These are phyloP conservation scores for Claviceps humidiphila DNA, from an alignment of 2,329 filamentous ascomycete genomes.

Conservation along the genomic window DNA sequence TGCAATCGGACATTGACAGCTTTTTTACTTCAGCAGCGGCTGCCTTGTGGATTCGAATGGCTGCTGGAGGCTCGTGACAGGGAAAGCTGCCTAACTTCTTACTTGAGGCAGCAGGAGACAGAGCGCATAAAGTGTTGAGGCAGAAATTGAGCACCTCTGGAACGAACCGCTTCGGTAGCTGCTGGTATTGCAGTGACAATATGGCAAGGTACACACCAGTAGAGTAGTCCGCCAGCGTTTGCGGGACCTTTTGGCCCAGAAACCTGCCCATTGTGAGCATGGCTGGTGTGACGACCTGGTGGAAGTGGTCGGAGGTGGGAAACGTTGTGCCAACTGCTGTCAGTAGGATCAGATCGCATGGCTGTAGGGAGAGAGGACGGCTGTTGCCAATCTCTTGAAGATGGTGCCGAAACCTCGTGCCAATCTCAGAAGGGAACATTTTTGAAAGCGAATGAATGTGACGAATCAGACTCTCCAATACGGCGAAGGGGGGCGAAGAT, in stretches of 20 bases:
- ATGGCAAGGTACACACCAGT: slow-evolving; percentile 69
- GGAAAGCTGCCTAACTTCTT: slow-evolving; percentile 45
- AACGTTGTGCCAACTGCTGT: slow-evolving; percentile 77
- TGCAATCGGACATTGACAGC: slow-evolving; percentile 47
- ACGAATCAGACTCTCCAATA: slow-evolving; percentile 68
- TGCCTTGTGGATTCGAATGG: slow-evolving; percentile 35
- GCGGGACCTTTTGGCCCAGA: slow-evolving; percentile 63
- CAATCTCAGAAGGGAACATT: slow-evolving; percentile 66
- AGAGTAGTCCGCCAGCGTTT: slow-evolving; percentile 50
- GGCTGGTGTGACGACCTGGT: slow-evolving; percentile 84
- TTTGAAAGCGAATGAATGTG: slow-evolving; percentile 90
- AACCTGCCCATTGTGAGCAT: slow-evolving; percentile 75
- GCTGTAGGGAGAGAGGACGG: slow-evolving; percentile 39
- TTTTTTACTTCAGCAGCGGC: slow-evolving; percentile 31
- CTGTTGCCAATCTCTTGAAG: slow-evolving; percentile 41
- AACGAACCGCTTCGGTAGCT: slow-evolving; percentile 71
- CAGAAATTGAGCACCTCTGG: slow-evolving; percentile 79
- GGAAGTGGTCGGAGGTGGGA: slow-evolving; percentile 94
- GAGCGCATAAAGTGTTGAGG: slow-evolving; percentile 56
- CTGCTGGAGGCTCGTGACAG: slow-evolving; percentile 39
- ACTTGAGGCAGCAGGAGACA: slow-evolving; percentile 43
- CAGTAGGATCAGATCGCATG: slow-evolving; percentile 68
- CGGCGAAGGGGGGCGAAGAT: slow-evolving; percentile 43
- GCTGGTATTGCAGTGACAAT: slow-evolving; percentile 70
- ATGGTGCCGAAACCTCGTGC: slow-evolving; percentile 62